Percentiles rank a stretch among this genome's conserved stretches.
Evolutionary conservation across 768 basidiomycete genomes (phyloP).

Genomic region (Suillus bovinus): DNA sequence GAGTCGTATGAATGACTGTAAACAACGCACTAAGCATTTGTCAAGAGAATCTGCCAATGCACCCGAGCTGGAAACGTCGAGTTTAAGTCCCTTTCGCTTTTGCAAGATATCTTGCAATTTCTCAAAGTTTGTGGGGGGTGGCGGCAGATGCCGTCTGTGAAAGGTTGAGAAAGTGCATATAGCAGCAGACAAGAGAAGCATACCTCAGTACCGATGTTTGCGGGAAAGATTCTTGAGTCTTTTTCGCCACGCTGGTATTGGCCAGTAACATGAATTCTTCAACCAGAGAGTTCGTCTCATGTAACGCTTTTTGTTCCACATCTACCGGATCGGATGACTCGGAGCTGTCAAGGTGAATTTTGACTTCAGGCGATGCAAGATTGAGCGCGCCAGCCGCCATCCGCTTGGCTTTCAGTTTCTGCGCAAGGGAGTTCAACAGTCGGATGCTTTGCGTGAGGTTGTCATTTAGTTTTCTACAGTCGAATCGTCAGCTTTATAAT

Average conservation of each 20-base stretch:
- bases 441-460: constrained; percentile 84
- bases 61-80: constrained; percentile 91
- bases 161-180: background rate
- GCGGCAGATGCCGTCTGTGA: constrained; percentile 82
- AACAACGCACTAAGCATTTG: constrained; percentile 68
- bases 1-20: constrained; percentile 5
- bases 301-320: constrained; percentile 90
- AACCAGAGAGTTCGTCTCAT: constrained; percentile 94
- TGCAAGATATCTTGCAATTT: constrained; percentile 88
- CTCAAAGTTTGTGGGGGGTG: constrained; percentile 92
- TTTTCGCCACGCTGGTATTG: constrained; percentile 89
- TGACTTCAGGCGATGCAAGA: constrained; percentile 97
- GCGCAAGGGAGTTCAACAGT: constrained; percentile 83
- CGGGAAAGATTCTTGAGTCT: constrained; percentile 93
- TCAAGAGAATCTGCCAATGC: constrained; percentile 89
- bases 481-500: background rate
- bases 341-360: constrained; percentile 90
- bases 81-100: constrained; percentile 78
- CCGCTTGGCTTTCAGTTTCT: constrained; percentile 78
- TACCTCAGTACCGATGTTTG: constrained; percentile 92
- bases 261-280: constrained; percentile 99
- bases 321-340: constrained; percentile 96
- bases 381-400: constrained; percentile 98
- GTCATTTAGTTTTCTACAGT: constrained; percentile 68
- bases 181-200: constrained; percentile 9